Base-by-base conservation (phyloP, 345 rosid species). In the Theobroma cacao region DNA sequence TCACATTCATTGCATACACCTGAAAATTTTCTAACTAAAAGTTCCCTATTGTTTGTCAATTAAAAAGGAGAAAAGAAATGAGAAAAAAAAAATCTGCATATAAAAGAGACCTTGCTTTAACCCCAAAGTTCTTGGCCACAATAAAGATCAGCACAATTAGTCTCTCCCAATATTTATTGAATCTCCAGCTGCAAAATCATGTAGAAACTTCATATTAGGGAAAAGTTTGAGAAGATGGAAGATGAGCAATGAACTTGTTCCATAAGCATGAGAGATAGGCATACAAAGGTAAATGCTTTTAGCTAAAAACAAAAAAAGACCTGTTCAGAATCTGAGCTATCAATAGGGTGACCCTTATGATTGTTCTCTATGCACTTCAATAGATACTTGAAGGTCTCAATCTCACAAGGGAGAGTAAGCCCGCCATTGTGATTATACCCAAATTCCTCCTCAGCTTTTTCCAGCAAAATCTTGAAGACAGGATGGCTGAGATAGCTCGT, bases 371-470 rank as follows among this genome's bases (percentile, higher is more conserved):
- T 91, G 88, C 93, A 96, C 77, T 91, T 83, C 11, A 96, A 86
- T 18, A 96, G 92, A 81, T 74, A 93, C 86, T 96, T 93, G 87
- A 96, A 96, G 68, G 97, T 96, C 94, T 96, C 97, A 20, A 90
- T 95, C 90, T 96, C 99, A 22, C 99, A 96, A 34, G 98, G 99
- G 72, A 92, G 86, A 4, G 97, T 96, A 75, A 92, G 97, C 2
- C 87, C 95, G 1, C 98, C 97, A 0, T 84, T 87, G 75, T 92
- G 96, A 86, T 96, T 91, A 82, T 91, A 96, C 79, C 99, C 97
- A 72, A 85, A 93, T 84, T 96, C 97, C 88, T 96, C 99, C 83
- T 93, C 97, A 1, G 84, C 92, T 82, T 96, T 96, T 79, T 87
- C 99, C 59, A 96, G 81, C 85, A 96, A 82, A 79, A 89, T 88